Conservation (phyloP, 108 stramenopile genomes). For the Nannochloropsis gaditana region DNA sequence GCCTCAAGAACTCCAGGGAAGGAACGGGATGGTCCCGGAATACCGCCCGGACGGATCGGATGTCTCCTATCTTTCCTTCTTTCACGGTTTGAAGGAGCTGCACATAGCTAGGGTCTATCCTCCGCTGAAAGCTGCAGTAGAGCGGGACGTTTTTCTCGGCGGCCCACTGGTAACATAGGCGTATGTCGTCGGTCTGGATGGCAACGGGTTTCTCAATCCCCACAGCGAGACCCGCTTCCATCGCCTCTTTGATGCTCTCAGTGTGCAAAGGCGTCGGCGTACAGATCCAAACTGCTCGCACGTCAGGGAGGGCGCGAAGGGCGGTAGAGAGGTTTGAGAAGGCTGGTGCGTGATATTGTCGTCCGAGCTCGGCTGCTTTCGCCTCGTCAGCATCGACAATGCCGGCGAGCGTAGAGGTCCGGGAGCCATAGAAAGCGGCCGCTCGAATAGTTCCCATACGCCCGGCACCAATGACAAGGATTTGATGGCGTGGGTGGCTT, state of each 20-base stretch:
- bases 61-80: constrained; percentile 27
- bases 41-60: constrained; percentile 37
- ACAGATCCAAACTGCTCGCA: constrained; percentile 41
- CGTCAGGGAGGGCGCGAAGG: background rate
- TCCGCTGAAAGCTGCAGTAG: constrained; percentile 43
- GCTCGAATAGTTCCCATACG: constrained; percentile 34
- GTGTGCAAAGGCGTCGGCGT: constrained; percentile 32
- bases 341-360: background rate
- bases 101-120: constrained; percentile 29
- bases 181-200: constrained; percentile 21
- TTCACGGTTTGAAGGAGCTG: constrained; percentile 24
- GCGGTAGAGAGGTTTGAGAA: constrained; percentile 21
- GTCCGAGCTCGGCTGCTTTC: constrained; percentile 27
- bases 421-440: constrained; percentile 26
- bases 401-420: constrained; percentile 24
- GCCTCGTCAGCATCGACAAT: constrained; percentile 28
- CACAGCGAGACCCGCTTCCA: constrained; percentile 37
- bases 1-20: constrained; percentile 36
- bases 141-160: constrained; percentile 30
- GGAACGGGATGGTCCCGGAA: constrained; percentile 43
- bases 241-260: constrained; percentile 29
- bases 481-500: background rate
- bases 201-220: constrained; percentile 43
- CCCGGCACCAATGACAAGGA: constrained; percentile 30
- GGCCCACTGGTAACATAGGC: constrained; percentile 23